Evolutionary conservation across 495 filamentous ascomycete genomes (phyloP).

Genomic region (Neurospora africana): DNA sequence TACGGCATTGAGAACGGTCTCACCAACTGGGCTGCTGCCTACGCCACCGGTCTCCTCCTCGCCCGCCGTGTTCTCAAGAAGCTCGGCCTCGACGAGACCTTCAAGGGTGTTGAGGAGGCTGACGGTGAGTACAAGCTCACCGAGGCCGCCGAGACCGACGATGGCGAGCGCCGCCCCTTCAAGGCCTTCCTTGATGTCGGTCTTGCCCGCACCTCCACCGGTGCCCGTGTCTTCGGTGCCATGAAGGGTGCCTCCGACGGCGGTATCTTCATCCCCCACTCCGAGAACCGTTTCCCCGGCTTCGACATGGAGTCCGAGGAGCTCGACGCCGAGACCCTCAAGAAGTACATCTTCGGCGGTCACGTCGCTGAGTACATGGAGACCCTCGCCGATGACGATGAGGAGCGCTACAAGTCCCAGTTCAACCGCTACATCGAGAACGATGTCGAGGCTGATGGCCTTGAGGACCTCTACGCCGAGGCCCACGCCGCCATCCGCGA

Average conservation of each 20-base stretch:
- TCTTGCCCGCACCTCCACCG: slow-evolving; percentile 91
- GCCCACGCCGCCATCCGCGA: slow-evolving; percentile 96
- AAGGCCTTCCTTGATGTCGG: slow-evolving; percentile 98
- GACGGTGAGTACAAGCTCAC: slow-evolving; percentile 91
- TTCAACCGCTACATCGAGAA: slow-evolving; percentile 96
- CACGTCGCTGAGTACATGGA: slow-evolving; percentile 99
- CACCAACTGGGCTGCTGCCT: slow-evolving; percentile 99
- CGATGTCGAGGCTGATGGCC: slow-evolving; percentile 87
- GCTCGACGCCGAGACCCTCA: slow-evolving; percentile 90
- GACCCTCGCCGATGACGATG: slow-evolving; percentile 97
- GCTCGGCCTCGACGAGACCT: slow-evolving; percentile 84
- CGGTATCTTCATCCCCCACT: slow-evolving; percentile 94
- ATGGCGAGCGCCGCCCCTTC: slow-evolving; percentile 90
- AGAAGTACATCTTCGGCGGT: slow-evolving; percentile 98
- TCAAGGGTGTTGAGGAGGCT: slow-evolving; percentile 87
- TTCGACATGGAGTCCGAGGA: slow-evolving; percentile 94
- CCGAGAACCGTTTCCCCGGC: slow-evolving; percentile 97
- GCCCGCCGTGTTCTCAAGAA: slow-evolving; percentile 94
- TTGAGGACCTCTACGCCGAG: slow-evolving; percentile 93
- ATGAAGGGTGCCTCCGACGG: slow-evolving; percentile 99
- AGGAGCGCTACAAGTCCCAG: slow-evolving; percentile 98
- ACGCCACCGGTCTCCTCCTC: slow-evolving; percentile 90
- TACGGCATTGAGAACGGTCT: slow-evolving; percentile 97
- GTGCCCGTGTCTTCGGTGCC: slow-evolving; percentile 95
- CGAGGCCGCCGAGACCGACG: slow-evolving; percentile 75